These are phyloP conservation scores for Sporisorium scitamineum DNA, from an alignment of 1,284 basidiomycete genomes.

Conservation along the genomic window DNA sequence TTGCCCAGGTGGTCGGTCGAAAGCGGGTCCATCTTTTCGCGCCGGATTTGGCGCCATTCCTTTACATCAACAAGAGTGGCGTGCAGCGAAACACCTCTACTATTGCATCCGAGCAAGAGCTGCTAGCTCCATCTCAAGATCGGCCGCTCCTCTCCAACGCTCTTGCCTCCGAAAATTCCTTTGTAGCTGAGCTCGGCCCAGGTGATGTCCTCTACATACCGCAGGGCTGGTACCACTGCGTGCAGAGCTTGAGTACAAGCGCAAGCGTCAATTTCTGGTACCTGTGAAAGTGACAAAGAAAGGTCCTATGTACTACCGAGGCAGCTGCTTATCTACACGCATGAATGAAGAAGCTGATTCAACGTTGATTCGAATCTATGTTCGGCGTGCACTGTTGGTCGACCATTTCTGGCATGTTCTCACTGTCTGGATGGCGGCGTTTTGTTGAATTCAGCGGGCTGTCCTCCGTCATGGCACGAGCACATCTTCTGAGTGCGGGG, in stretches of 20 bases:
- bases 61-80: slow-evolving; percentile 35
- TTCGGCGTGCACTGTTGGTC: not conserved
- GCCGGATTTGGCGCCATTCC: slow-evolving; percentile 22
- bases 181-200: slow-evolving; percentile 31
- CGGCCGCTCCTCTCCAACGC: slow-evolving; percentile 34
- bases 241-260: slow-evolving; percentile 46
- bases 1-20: slow-evolving; percentile 51
- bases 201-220: slow-evolving; percentile 56
- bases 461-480: too few relatives aligned
- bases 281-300: slow-evolving; percentile 5
- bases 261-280: slow-evolving; percentile 58
- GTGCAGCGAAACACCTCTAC: slow-evolving; percentile 49
- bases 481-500: too few relatives aligned
- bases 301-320: not conserved
- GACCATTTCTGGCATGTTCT: not conserved
- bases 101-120: slow-evolving; percentile 40
- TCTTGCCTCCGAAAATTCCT: slow-evolving; percentile 18
- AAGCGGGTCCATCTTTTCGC: slow-evolving; percentile 53
- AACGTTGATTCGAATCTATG: too few relatives aligned
- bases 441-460: not conserved
- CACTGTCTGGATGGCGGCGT: not conserved
- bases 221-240: slow-evolving; percentile 55
- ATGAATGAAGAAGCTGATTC: not conserved
- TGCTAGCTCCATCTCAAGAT: slow-evolving; percentile 20
- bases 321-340: not conserved